Base-by-base conservation (phyloP, 1,139 yeast species). In the Geotrichum klebahnii region DNA sequence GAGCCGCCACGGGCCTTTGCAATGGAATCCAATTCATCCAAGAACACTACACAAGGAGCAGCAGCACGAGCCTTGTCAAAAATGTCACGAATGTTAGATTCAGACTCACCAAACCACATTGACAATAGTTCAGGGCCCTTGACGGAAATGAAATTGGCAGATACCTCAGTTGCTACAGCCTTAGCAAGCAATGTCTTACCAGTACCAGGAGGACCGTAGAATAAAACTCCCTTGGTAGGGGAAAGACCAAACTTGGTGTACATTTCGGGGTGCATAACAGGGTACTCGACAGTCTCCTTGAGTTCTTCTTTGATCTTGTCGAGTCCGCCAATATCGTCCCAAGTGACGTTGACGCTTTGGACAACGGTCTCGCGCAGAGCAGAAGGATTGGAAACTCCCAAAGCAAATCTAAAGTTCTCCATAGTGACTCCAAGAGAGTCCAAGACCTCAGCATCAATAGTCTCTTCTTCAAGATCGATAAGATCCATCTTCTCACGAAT, bases 51-150 rank as follows among this genome's bases (percentile, higher is more conserved):
- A 44, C 97, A 89, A 63, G 98, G 98, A 8, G 97, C 97, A 53
- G 97, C 97, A 51, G 97, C 97, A 73, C 97, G 82, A 17, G 98
- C 98, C 73, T 90, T 90, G 72, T 90, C 97, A 65, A 92, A 92
- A 63, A 92, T 90, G 70, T 90, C 97, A 73, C 97, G 85, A 64
- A 92, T 89, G 67, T 89, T 89, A 44, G 96, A 87, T 73, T 92
- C 98, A 19, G 96, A 87, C 74, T 92, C 97, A 78, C 98, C 98
- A 68, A 88, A 89, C 95, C 96, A 92, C 97, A 90, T 92, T 73
- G 96, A 86, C 66, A 92, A 79, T 66, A 90, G 79, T 72, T 92
- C 97, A 34, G 98, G 97, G 61, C 97, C 97, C 73, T 90, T 90
- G 54, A 92, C 97, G 45, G 96, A 85, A 59, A 92, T 90, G 72